phyloP scores from a whole-genome alignment of 1,284 basidiomycete genomes.

The Rhodofomes roseus region DNA sequence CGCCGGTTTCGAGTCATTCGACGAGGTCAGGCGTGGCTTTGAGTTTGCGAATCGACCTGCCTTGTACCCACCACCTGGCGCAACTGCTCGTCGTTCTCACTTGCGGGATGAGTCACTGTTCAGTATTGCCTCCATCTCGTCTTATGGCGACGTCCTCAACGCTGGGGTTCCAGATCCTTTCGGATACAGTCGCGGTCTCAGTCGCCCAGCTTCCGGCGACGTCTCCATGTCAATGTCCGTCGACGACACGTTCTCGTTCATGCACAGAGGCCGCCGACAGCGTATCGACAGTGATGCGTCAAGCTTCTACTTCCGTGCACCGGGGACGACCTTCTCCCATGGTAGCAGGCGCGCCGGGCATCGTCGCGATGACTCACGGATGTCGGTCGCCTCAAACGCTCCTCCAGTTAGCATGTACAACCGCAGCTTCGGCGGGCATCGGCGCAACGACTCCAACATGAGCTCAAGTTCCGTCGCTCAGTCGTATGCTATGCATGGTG shows the following conservation, averaged over 20 bases:
- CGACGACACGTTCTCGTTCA: slow-evolving; percentile 72
- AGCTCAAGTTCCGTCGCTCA: slow-evolving; percentile 52
- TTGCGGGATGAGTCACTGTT: slow-evolving; percentile 58
- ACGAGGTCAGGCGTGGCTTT: slow-evolving; percentile 69
- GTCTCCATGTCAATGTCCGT: slow-evolving; percentile 57
- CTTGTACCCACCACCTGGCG: slow-evolving; percentile 57
- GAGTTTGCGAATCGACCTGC: slow-evolving; percentile 63
- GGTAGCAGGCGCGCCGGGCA: slow-evolving; percentile 35
- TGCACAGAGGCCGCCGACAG: slow-evolving; percentile 40
- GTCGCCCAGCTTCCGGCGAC: slow-evolving; percentile 54
- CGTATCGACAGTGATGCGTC: slow-evolving; percentile 75
- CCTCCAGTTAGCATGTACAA: slow-evolving; percentile 75
- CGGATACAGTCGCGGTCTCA: slow-evolving; percentile 58
- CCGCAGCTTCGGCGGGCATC: slow-evolving; percentile 46
- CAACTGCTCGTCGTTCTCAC: slow-evolving; percentile 34
- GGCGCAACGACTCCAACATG: slow-evolving; percentile 48
- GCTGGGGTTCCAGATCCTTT: slow-evolving; percentile 69
- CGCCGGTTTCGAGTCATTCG: slow-evolving; percentile 66
- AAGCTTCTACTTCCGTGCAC: slow-evolving; percentile 65
- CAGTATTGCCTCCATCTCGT: slow-evolving; percentile 81
- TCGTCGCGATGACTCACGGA: slow-evolving; percentile 42
- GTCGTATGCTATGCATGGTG: slow-evolving; percentile 49
- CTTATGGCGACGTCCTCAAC: slow-evolving; percentile 68
- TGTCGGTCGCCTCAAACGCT: slow-evolving; percentile 46
- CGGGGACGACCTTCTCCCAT: slow-evolving; percentile 22